Base-by-base conservation (phyloP, 768 basidiomycete species). In the Lanmaoa rubissima region DNA sequence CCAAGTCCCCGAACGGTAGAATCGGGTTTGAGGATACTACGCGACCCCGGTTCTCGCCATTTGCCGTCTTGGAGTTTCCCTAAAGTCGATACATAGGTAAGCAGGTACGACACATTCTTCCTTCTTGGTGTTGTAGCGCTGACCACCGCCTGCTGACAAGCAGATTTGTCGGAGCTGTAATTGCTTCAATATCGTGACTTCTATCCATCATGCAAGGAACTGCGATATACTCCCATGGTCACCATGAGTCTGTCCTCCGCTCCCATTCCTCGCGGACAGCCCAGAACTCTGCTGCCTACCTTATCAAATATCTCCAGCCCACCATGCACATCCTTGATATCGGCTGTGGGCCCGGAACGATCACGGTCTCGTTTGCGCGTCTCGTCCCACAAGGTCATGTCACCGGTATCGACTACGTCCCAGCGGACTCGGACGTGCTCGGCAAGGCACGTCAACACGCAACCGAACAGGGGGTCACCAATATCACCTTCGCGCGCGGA, bases 291-390 rank as follows among this genome's bases (percentile, higher is more conserved):
- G 76, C 78, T 3, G 69, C 68, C 0, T 77, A 76, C 62, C 69
- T 82, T 24, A 52, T 79, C 35, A 65, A 67, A 11, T 65, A 69
- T 39, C 62, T 80, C 32, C 65, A 70, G 26, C 74, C 76, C 1
- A 51, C 63, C 45, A 73, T 77, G 73, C 57, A 65, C 36, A 72
- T 83, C 53, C 77, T 83, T 42, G 82, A 83, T 62, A 62, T 82
- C 36, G 81, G 81, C 11, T 82, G 78, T 58, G 81, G 82, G 0
- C 81, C 82, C 0, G 82, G 80, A 0, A 78, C 77, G 14, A 82
- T 82, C 65, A 79, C 79, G 2, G 57, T 63, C 32, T 76, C 76
- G 51, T 65, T 83, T 21, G 80, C 80, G 2, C 54, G 55, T 1
- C 69, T 70, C 55, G 75, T 78, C 17, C 73, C 75, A 1, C 46